Conservation (phyloP, 2,329 filamentous ascomycete species). For the Colletotrichum echinochloae region DNA sequence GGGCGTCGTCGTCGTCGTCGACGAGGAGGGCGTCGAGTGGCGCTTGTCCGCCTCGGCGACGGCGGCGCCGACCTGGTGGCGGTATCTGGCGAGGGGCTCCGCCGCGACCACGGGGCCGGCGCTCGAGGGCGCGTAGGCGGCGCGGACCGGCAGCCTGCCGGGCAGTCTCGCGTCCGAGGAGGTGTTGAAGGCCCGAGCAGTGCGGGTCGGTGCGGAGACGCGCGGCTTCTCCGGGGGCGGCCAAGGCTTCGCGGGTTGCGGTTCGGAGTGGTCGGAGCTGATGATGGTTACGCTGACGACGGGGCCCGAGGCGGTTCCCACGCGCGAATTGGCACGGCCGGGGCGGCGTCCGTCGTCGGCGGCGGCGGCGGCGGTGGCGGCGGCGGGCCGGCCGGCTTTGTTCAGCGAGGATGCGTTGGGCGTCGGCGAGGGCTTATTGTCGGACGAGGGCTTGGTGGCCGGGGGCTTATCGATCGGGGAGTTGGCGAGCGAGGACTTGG, state of each 20-base stretch:
- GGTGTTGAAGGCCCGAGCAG: neutral
- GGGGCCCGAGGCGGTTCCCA: neutral
- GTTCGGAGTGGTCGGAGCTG: slow-evolving; percentile 17
- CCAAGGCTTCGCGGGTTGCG: slow-evolving; percentile 25
- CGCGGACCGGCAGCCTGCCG: slow-evolving; percentile 8
- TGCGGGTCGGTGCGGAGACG: neutral
- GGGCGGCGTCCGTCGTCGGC: slow-evolving; percentile 15
- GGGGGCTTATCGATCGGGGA: neutral
- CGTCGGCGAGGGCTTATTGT: slow-evolving; percentile 6
- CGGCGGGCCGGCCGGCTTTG: neutral
- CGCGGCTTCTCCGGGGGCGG: slow-evolving; percentile 21
- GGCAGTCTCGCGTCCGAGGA: slow-evolving; percentile 8
- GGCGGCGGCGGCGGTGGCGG: slow-evolving; percentile 3
- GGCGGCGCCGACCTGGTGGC: neutral
- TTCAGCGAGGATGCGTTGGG: neutral
- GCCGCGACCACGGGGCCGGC: neutral
- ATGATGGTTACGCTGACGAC: slow-evolving; percentile 18
- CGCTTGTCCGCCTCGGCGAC: slow-evolving; percentile 20
- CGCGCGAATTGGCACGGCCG: neutral
- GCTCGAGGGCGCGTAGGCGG: slow-evolving; percentile 9
- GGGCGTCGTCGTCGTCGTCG: too few species aligned
- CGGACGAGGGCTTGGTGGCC: neutral
- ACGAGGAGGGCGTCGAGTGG: slow-evolving; percentile 25
- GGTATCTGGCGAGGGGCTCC: neutral
- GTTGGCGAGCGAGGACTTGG: neutral